A percentile compares a stretch with the other conserved stretches of the same genome.
Evolutionary conservation across 306 rosid species (phyloP).

Genomic region (Psophocarpus tetragonolobus): DNA sequence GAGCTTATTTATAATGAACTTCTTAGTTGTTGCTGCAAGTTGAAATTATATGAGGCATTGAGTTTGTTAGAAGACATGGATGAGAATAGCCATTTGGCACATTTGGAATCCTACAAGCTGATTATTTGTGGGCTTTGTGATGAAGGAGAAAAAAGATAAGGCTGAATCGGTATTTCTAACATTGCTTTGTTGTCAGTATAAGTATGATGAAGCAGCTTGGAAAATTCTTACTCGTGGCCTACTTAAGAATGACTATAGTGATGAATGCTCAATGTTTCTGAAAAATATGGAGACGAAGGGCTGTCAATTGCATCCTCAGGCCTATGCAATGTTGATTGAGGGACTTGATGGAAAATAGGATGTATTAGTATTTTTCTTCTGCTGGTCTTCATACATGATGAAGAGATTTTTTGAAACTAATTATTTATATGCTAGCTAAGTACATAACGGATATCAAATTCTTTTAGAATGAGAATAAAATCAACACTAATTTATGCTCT

Average conservation of each 20-base stretch:
- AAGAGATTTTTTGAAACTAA: slow-evolving; percentile 21
- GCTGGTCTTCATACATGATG: neutral
- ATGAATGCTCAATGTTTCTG: slow-evolving; percentile 58
- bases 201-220: slow-evolving; percentile 75
- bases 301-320: slow-evolving; percentile 60
- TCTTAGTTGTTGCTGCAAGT: slow-evolving; percentile 56
- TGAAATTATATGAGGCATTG: slow-evolving; percentile 54
- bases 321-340: slow-evolving; percentile 64
- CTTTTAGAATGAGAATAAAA: neutral
- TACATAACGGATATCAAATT: slow-evolving; percentile 17
- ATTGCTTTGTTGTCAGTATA: slow-evolving; percentile 57
- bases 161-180: slow-evolving; percentile 51
- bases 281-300: slow-evolving; percentile 64
- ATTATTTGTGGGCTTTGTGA: slow-evolving; percentile 67
- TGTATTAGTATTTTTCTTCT: slow-evolving; percentile 17
- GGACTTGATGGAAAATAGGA: slow-evolving; percentile 51
- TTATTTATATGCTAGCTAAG: neutral
- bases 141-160: slow-evolving; percentile 47
- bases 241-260: slow-evolving; percentile 53
- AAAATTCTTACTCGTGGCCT: slow-evolving; percentile 72
- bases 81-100: slow-evolving; percentile 56
- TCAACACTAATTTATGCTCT: slow-evolving; percentile 4
- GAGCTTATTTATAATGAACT: slow-evolving; percentile 54
- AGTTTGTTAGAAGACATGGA: slow-evolving; percentile 50
- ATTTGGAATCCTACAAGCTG: slow-evolving; percentile 54